Evolutionary conservation across 2,329 filamentous ascomycete species (phyloP).

Genomic region (Apiospora malaysiana): DNA sequence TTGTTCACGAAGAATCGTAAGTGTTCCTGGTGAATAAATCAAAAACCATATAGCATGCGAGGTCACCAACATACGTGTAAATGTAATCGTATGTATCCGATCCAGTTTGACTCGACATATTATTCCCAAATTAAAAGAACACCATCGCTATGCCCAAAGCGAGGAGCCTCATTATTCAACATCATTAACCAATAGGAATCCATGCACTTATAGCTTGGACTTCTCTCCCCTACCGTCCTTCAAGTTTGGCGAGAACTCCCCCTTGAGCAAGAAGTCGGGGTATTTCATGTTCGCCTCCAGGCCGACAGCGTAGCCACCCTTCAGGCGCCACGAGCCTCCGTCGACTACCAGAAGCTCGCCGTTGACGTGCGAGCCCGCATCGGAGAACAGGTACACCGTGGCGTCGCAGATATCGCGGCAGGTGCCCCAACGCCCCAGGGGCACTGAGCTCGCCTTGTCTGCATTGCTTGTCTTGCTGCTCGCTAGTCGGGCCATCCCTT

Average conservation of each 20-base stretch:
- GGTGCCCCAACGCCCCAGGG: conserved; percentile 76
- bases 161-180: background rate
- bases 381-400: conserved; percentile 86
- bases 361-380: conserved; percentile 85
- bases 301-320: conserved; percentile 53
- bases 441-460: conserved; percentile 57
- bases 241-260: conserved; percentile 46
- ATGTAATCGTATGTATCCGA: background rate
- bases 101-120: background rate
- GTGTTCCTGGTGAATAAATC: background rate
- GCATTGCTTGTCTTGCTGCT: conserved; percentile 44
- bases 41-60: background rate
- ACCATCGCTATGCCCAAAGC: conserved; percentile 2
- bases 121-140: background rate
- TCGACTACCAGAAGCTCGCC: conserved; percentile 81
- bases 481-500: conserved; percentile 73
- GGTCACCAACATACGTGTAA: background rate
- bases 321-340: conserved; percentile 62
- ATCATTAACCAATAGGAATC: background rate
- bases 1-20: background rate
- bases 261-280: conserved; percentile 54
- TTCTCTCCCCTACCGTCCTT: conserved; percentile 46
- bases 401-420: conserved; percentile 92
- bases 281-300: conserved; percentile 56
- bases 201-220: conserved; percentile 47